Evolutionary conservation across 805 yeast genomes (phyloP), one percentile per base, ranked within the genome.

Genomic region (Candida bentonensis): DNA sequence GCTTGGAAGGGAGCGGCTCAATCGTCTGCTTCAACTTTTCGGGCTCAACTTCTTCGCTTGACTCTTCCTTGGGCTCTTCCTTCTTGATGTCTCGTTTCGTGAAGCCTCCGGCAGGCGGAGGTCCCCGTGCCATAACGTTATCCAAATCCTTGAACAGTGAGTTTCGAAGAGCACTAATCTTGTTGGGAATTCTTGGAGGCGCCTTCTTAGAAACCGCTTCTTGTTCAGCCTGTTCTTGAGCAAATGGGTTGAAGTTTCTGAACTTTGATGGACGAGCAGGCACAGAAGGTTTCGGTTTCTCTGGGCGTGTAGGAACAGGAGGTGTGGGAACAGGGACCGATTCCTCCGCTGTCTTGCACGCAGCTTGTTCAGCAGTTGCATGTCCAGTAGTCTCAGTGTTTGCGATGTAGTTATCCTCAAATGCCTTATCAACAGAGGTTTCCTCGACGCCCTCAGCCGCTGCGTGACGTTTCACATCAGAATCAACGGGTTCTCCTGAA

Each of bases 141-240:
- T 48, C 46, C 15, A 53, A 45, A 30, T 53, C 56, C 25, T 47
- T 51, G 44, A 53, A 53, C 25, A 53, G 45, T 2, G 56, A 48
- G 2, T 53, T 53, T 30, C 49, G 43, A 39, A 52, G 43, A 2
- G 54, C 53, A 3, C 56, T 54, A 17, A 53, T 46, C 26, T 47
- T 51, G 23, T 39, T 25, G n/a, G 45, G 45, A 15, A 42, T 33
- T 36, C 15, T 25, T 23, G 45, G 46, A 23, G 46, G 28, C 21
- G 41, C 23, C 20, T 30, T 39, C 28, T 44, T 39, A n/a, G 33
- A 26, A 30, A 9, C 42, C 15, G 42, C 46, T 34, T 22, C 23
- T 33, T 30, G 41, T 9, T 22, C 43, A 42, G 40, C 21, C 22
- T 41, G 22, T 17, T 36, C 43, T 20, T 40, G 22, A 15, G 43